A percentile compares a stretch with the other conserved stretches of the same genome.
Conservation (phyloP, 495 filamentous ascomycete genomes). For the Parmelia sp. region DNA sequence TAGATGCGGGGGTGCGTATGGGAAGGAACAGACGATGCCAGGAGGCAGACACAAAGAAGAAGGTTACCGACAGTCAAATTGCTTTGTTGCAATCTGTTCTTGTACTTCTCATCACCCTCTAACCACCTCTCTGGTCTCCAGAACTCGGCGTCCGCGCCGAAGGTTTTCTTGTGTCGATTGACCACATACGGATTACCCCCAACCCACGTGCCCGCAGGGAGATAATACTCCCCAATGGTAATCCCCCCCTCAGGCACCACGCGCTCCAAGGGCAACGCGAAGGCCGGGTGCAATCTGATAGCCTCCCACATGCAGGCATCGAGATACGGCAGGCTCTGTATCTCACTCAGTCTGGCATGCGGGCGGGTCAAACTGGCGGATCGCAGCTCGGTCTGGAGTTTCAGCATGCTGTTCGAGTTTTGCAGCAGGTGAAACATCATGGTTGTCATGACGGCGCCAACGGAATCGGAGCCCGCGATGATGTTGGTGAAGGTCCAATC, state of each 20-base stretch:
- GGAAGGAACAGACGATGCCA: too few relatives aligned
- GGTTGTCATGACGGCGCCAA: constrained; percentile 26
- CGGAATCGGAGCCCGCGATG: constrained; percentile 34
- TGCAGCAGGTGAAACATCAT: too few relatives aligned
- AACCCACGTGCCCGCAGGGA: constrained; percentile 15
- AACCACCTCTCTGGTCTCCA: constrained; percentile 33
- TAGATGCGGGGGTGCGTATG: too few relatives aligned
- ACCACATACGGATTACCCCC: constrained; percentile 17
- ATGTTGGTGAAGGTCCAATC: constrained; percentile 30
- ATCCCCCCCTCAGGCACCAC: constrained; percentile 34
- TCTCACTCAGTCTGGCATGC: constrained; percentile 26
- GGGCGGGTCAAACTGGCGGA: constrained; percentile 11
- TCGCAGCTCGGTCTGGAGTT: too few relatives aligned
- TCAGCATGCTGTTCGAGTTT: too few relatives aligned
- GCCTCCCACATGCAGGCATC: constrained; percentile 33
- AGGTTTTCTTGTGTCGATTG: constrained; percentile 22
- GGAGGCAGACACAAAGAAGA: too few relatives aligned
- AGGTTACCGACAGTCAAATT: constrained; percentile 30
- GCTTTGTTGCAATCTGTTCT: constrained; percentile 18
- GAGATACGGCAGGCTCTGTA: constrained; percentile 31
- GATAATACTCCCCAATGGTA: constrained; percentile 12
- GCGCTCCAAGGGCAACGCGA: constrained; percentile 36
- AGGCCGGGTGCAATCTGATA: constrained; percentile 34
- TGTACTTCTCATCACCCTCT: constrained; percentile 2
- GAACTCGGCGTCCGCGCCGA: constrained; percentile 27